Conservation (phyloP, 2,329 filamentous ascomycete genomes). For the Fusarium burgessii region DNA sequence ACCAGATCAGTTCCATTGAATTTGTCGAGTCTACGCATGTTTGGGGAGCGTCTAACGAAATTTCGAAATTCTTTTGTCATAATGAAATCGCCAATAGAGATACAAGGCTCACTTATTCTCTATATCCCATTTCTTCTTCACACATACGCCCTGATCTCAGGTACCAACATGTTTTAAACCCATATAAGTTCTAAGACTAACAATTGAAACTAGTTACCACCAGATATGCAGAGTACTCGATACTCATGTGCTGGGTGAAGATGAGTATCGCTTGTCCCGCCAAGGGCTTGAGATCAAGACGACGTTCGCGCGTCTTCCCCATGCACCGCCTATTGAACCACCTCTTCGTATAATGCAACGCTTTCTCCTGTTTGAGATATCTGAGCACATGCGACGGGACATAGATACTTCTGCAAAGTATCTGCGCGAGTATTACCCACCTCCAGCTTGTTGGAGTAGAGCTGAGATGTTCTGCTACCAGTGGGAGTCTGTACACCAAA, state of each 20-base stretch:
- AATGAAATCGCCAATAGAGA: too few relatives aligned
- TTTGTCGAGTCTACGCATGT: too few relatives aligned
- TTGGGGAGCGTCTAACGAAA: too few relatives aligned
- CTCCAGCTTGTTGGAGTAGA: background rate
- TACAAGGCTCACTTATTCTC: background rate
- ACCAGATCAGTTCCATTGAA: too few relatives aligned
- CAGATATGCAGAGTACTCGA: background rate
- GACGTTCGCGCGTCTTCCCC: background rate
- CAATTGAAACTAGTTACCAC: background rate
- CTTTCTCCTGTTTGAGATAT: background rate
- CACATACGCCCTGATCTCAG: background rate
- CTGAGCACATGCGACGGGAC: background rate
- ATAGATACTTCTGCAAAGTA: background rate
- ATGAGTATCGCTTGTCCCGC: background rate
- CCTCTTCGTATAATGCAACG: background rate
- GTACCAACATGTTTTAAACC: background rate
- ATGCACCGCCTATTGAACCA: background rate
- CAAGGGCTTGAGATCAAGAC: background rate
- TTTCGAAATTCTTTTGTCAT: too few relatives aligned
- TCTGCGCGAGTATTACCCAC: background rate
- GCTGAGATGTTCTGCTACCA: background rate
- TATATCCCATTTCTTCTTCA: background rate
- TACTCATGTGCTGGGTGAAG: background rate
- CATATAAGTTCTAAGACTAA: too few relatives aligned
- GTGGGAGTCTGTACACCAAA: background rate